Evolutionary conservation across 148 eudicot genomes (phyloP).

Genomic region (Selenicereus undatus): DNA sequence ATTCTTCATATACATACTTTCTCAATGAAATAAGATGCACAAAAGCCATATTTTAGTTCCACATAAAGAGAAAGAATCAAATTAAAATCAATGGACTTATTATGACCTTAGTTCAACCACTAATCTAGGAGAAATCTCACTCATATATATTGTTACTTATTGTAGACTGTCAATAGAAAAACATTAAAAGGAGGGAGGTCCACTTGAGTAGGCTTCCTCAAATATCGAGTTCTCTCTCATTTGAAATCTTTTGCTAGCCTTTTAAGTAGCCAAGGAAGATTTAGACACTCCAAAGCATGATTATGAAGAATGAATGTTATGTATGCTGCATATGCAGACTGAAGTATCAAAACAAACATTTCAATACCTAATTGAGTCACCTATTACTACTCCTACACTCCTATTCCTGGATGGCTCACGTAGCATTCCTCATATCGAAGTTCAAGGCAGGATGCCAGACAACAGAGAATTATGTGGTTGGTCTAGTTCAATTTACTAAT

Average conservation of each 20-base stretch:
- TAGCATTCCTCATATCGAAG: neutral
- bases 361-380: neutral
- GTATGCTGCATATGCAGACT: neutral
- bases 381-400: neutral
- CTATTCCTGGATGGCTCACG: neutral
- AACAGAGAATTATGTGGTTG: no score
- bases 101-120: no score
- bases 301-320: neutral
- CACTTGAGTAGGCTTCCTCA: neutral
- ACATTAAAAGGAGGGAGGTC: no score
- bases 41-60: no score
- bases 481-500: no score
- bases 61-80: no score
- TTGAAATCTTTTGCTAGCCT: neutral
- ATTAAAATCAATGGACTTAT: no score
- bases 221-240: neutral
- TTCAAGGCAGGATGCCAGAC: neutral
- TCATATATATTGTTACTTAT: no score
- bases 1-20: no score
- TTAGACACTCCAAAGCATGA: neutral
- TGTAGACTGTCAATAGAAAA: no score
- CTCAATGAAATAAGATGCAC: no score
- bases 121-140: no score
- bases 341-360: neutral
- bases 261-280: neutral